A percentile compares a stretch with the other conserved stretches of the same genome.
These are phyloP conservation scores for Colletotrichum truncatum DNA, from an alignment of 2,329 filamentous ascomycete species.

Conservation along the genomic window DNA sequence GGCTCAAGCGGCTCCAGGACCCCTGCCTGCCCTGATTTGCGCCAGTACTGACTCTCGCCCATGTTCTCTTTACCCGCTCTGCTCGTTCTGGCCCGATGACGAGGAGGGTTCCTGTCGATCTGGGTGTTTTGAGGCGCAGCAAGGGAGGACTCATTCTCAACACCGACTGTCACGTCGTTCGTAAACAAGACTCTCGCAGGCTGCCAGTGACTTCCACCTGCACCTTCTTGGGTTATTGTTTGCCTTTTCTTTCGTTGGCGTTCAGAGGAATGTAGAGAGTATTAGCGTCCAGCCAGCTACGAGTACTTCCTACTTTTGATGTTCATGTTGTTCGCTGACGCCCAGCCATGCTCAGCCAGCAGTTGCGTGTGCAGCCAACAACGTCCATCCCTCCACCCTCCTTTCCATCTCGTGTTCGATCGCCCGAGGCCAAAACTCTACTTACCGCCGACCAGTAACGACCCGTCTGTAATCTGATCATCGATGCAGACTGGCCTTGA, in stretches of 20 bases:
- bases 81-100: conserved; percentile 17
- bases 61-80: conserved; percentile 9
- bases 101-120: conserved; percentile 24
- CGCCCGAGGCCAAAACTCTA: conserved; percentile 14
- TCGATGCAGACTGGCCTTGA: conserved; percentile 1
- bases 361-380: conserved; percentile 26
- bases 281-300: neutral
- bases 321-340: conserved; percentile 2
- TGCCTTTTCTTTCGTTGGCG: neutral
- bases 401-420: conserved; percentile 30
- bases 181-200: neutral
- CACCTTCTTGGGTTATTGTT: neutral
- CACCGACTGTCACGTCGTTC: neutral
- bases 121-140: conserved; percentile 28
- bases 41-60: conserved; percentile 25
- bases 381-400: conserved; percentile 27
- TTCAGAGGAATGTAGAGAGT: conserved; percentile 18
- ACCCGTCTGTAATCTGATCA: conserved; percentile 10
- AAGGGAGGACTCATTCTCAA: conserved; percentile 20
- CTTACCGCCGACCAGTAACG: conserved; percentile 10
- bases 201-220: neutral
- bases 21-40: neutral
- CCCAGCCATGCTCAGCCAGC: conserved; percentile 15
- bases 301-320: neutral
- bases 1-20: neutral